Percentiles rank a stretch among this genome's conserved stretches.
phyloP scores from a whole-genome alignment of 441 rosid genomes.

The Euphorbia corollata region DNA sequence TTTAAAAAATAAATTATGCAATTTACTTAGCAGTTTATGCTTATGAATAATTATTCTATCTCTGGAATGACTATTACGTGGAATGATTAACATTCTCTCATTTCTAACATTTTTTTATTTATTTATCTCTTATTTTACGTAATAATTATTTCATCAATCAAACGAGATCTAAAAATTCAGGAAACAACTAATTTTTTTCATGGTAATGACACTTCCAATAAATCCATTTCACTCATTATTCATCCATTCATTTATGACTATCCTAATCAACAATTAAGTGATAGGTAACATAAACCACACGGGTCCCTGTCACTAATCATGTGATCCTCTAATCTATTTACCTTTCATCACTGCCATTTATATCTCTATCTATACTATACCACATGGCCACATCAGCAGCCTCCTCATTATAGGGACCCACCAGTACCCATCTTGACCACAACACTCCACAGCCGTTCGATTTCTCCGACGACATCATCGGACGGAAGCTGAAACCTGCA shows the following conservation, averaged over 20 bases:
- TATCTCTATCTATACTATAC: neutral
- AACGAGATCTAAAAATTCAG: no score
- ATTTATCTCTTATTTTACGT: no score
- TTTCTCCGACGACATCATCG: slow-evolving; percentile 65
- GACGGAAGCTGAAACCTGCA: slow-evolving; percentile 84
- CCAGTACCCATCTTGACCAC: slow-evolving; percentile 31
- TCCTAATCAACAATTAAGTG: neutral
- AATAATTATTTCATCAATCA: no score
- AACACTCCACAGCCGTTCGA: slow-evolving; percentile 69
- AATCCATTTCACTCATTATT: neutral
- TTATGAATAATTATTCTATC: no score
- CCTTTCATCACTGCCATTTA: slow-evolving; percentile 15
- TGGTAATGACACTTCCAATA: no score
- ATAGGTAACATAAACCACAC: slow-evolving; percentile 21
- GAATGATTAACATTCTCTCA: no score
- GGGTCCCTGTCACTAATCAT: slow-evolving; percentile 24
- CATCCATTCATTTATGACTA: neutral
- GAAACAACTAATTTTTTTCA: no score
- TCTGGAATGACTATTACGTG: no score
- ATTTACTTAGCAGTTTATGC: no score
- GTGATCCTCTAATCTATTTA: slow-evolving; percentile 16
- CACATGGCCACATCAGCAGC: neutral
- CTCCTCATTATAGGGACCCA: slow-evolving; percentile 8
- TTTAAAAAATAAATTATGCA: no score
- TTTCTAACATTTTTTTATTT: no score